These are phyloP conservation scores for Colletotrichum sp. DNA, from an alignment of 2,329 filamentous ascomycete genomes.

Conservation along the genomic window DNA sequence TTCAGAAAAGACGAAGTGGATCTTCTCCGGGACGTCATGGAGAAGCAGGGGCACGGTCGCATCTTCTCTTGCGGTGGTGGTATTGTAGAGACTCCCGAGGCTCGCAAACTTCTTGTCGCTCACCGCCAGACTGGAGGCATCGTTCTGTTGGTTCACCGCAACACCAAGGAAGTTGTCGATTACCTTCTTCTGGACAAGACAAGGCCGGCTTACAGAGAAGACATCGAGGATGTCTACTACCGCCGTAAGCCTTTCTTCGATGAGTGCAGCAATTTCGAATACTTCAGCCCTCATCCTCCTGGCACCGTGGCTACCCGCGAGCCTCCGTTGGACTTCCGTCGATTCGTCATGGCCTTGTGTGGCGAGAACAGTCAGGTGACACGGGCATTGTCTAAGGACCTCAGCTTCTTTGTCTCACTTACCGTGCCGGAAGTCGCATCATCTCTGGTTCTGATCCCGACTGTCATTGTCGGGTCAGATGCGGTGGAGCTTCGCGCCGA, in stretches of 20 bases:
- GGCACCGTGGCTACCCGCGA: slow-evolving; percentile 8
- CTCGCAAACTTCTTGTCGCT: slow-evolving; percentile 74
- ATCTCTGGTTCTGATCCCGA: slow-evolving; percentile 68
- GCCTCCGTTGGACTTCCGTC: slow-evolving; percentile 63
- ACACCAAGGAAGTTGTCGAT: slow-evolving; percentile 86
- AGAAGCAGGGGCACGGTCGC: slow-evolving; percentile 75
- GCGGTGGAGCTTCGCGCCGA: slow-evolving; percentile 95
- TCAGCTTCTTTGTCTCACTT: slow-evolving; percentile 92
- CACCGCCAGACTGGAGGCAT: slow-evolving; percentile 80
- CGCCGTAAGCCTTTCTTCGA: slow-evolving; percentile 89
- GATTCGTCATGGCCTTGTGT: slow-evolving; percentile 63
- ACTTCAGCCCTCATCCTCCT: slow-evolving; percentile 75
- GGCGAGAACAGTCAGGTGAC: slow-evolving; percentile 13
- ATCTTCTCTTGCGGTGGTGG: slow-evolving; percentile 95
- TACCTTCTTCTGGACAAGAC: slow-evolving; percentile 90
- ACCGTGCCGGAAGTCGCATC: slow-evolving; percentile 78
- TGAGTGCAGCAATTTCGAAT: slow-evolving; percentile 92
- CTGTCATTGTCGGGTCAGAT: slow-evolving; percentile 83
- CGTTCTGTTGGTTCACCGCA: slow-evolving; percentile 85
- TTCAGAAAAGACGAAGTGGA: slow-evolving; percentile 83
- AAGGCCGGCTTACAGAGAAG: slow-evolving; percentile 88
- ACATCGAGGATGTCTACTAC: slow-evolving; percentile 90
- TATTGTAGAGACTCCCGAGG: slow-evolving; percentile 84
- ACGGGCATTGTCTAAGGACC: slow-evolving; percentile 52
- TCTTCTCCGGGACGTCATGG: slow-evolving; percentile 74